A percentile compares a stretch with the other conserved stretches of the same genome.
phyloP scores from a whole-genome alignment of 257 asterid genomes.

The Solanum microdontum region DNA sequence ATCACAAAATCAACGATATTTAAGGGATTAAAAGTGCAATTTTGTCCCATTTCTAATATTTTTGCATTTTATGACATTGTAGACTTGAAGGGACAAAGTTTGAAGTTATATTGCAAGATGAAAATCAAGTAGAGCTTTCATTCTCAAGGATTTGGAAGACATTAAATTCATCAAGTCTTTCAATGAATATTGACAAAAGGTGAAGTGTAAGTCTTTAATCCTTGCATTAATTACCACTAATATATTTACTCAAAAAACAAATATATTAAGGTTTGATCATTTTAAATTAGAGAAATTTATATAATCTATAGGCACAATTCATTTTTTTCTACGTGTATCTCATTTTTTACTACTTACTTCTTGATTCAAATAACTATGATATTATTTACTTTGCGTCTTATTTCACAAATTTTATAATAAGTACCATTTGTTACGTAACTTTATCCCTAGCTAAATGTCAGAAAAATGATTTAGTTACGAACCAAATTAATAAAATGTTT shows the following conservation, averaged over 20 bases:
- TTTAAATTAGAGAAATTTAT: not conserved
- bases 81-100: conserved; percentile 51
- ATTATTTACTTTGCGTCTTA: not conserved
- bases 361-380: not conserved
- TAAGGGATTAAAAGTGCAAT: not conserved
- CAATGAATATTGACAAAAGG: conserved; percentile 86
- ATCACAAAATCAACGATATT: not conserved
- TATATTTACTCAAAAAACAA: too few relatives aligned
- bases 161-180: conserved; percentile 14
- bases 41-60: not conserved
- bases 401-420: not conserved
- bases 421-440: not conserved
- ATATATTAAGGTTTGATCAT: not conserved
- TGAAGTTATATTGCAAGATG: conserved; percentile 32
- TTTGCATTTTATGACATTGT: not conserved
- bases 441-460: not conserved
- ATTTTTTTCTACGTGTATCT: too few relatives aligned
- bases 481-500: not conserved
- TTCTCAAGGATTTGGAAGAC: conserved; percentile 34
- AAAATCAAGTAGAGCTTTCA: conserved; percentile 63
- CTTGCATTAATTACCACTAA: not conserved
- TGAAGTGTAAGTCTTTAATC: conserved; percentile 15
- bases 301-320: not conserved
- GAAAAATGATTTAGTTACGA: not conserved
- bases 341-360: not conserved